phyloP scores from a whole-genome alignment of 805 yeast genomes.

The Ogataea thermomethanolica region DNA sequence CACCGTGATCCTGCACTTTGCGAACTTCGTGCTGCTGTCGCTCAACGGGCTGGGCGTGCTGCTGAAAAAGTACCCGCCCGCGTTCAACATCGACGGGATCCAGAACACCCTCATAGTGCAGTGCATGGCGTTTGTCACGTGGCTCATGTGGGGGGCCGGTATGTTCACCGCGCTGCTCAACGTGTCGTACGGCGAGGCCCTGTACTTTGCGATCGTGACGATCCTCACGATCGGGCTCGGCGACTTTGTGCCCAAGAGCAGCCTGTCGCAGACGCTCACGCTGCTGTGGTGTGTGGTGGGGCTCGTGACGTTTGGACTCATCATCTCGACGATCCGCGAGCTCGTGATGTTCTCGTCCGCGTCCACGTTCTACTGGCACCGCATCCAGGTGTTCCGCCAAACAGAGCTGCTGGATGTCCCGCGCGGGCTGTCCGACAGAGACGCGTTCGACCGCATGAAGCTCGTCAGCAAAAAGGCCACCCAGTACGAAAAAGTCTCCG shows the following conservation, averaged over 20 bases:
- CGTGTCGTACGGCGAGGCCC: conserved; percentile 57
- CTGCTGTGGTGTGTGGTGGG: conserved; percentile 68
- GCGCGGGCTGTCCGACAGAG: conserved; percentile 35
- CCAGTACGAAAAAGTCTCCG: conserved; percentile 35
- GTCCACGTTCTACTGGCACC: conserved; percentile 65
- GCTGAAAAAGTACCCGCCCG: conserved; percentile 60
- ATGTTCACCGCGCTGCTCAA: conserved; percentile 45
- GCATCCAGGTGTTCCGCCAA: conserved; percentile 50
- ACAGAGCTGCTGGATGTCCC: conserved; percentile 24
- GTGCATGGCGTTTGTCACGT: conserved; percentile 57
- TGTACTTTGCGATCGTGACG: conserved; percentile 72
- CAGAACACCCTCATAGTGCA: conserved; percentile 76
- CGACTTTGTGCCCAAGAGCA: conserved; percentile 55
- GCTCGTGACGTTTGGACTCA: conserved; percentile 67
- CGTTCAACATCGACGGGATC: conserved; percentile 59
- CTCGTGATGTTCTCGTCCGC: conserved; percentile 59
- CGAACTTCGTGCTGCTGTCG: conserved; percentile 49
- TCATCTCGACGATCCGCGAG: conserved; percentile 64
- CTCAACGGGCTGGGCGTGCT: conserved; percentile 63
- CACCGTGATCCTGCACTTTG: conserved; percentile 59
- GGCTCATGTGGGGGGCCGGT: conserved; percentile 73
- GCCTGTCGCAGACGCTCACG: conserved; percentile 54
- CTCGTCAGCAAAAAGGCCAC: conserved; percentile 43
- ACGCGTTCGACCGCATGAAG: conserved; percentile 56
- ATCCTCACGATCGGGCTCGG: conserved; percentile 80